Evolutionary conservation across 345 rosid species (phyloP), one percentile per base, ranked within the genome.

Genomic region (Raphanus sativus): DNA sequence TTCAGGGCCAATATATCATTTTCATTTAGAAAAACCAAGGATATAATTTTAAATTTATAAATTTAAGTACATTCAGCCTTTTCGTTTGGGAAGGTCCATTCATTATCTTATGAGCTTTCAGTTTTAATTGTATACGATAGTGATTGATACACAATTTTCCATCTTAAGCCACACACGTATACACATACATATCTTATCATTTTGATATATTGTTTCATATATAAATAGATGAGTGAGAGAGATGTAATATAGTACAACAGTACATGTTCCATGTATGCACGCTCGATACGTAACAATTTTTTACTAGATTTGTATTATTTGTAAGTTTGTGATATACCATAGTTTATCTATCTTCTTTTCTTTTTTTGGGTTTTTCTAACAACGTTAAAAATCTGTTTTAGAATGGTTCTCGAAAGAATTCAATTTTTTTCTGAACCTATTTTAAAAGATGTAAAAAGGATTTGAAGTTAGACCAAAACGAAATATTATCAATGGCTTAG

Each of bases 71-170:
- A 52, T 70, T 58, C 71, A 70, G 72, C 70, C 71, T 76, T 62
- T 76, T 77, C 80, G 70, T 78, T 71, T 15, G 62, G 72, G 62
- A 72, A 60, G 69, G 81, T 67, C 74, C 82, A 67, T 62, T 54
- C 81, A 73, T 34, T 67, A 52, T 60, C 74, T 69, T 58, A 65
- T 77, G 81, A 71, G 70, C 69, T 78, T 74, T 60, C 63, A 48
- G 13, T 61, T 61, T 67, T 36, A 58, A 61, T 45, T 73, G 69
- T 33, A n/a, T 13, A 63, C 24, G 30, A 78, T 62, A 25, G 63
- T 59, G 63, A 60, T 42, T 45, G 58, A 60, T 68, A 52, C 67
- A 48, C 40, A 77, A 9, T 34, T 67, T 67, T 67, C 28, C 24
- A 52, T 52, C 70, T 68, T 48, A 54, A 62, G 48, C 78, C 71